Evolutionary conservation across 2,329 filamentous ascomycete species (phyloP).

Genomic region (Hysterium pulicare): DNA sequence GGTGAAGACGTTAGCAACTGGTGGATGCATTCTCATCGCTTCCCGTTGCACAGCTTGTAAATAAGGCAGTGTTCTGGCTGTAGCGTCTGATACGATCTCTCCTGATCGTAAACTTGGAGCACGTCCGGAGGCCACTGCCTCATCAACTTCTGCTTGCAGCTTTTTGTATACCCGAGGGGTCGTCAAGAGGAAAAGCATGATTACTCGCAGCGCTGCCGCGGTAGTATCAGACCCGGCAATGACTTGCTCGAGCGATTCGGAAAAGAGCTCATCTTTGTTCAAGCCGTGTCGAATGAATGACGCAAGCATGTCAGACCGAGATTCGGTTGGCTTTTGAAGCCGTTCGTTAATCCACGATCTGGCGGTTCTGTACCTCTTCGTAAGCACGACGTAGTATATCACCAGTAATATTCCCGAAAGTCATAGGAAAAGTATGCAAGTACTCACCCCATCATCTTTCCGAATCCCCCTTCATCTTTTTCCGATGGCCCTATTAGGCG

Average conservation of each 20-base stretch:
- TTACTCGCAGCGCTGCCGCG: slow-evolving; percentile 51
- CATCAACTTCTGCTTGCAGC: slow-evolving; percentile 45
- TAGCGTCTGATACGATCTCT: slow-evolving; percentile 49
- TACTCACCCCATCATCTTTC: slow-evolving; percentile 23
- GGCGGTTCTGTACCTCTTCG: slow-evolving; percentile 30
- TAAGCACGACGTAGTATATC: not conserved
- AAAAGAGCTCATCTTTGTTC: slow-evolving; percentile 39
- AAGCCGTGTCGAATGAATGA: slow-evolving; percentile 48
- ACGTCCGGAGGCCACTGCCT: slow-evolving; percentile 32
- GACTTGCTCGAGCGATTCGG: slow-evolving; percentile 44
- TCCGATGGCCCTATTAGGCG: slow-evolving; percentile 28
- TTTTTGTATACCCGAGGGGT: slow-evolving; percentile 42
- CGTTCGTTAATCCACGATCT: slow-evolving; percentile 46
- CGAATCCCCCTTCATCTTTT: slow-evolving; percentile 34
- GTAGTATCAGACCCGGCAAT: slow-evolving; percentile 58
- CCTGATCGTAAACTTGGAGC: slow-evolving; percentile 29
- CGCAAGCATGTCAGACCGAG: slow-evolving; percentile 50
- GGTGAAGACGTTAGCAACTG: slow-evolving; percentile 32
- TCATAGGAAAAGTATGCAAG: not conserved
- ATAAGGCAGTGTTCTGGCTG: slow-evolving; percentile 39
- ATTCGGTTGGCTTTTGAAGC: slow-evolving; percentile 42
- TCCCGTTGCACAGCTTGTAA: slow-evolving; percentile 43
- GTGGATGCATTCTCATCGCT: slow-evolving; percentile 41
- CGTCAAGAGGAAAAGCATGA: slow-evolving; percentile 50
- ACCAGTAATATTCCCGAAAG: not conserved